These are phyloP conservation scores for Fusarium buharicum DNA, from an alignment of 2,329 filamentous ascomycete genomes.

Conservation along the genomic window DNA sequence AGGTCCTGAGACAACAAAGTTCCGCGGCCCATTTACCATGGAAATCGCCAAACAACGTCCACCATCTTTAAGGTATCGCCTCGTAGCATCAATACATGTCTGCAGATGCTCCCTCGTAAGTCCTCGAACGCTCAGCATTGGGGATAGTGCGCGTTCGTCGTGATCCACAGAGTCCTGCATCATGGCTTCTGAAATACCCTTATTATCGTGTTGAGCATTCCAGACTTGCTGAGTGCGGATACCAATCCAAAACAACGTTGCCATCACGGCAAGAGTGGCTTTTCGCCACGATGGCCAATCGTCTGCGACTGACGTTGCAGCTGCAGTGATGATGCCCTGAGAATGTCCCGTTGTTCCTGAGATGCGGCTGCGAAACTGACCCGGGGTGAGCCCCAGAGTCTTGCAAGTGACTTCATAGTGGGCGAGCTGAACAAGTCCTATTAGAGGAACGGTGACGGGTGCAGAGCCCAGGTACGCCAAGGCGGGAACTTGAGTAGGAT, in stretches of 20 bases:
- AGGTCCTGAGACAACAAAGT: slow-evolving; percentile 21
- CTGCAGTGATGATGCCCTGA: slow-evolving; percentile 18
- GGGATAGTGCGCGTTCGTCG: slow-evolving; percentile 12
- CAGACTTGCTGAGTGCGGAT: slow-evolving; percentile 15
- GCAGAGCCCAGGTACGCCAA: slow-evolving; percentile 9
- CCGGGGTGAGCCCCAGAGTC: slow-evolving; percentile 11
- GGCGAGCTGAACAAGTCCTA: slow-evolving; percentile 16
- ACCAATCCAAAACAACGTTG: slow-evolving; percentile 21
- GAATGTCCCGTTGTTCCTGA: slow-evolving; percentile 22
- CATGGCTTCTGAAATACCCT: slow-evolving; percentile 15
- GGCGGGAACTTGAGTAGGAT: neutral
- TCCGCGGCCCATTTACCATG: slow-evolving; percentile 9
- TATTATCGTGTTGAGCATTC: slow-evolving; percentile 1
- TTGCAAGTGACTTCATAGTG: slow-evolving; percentile 21
- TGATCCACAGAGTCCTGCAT: slow-evolving; percentile 14
- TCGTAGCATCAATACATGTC: slow-evolving; percentile 10
- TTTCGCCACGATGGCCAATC: slow-evolving; percentile 19
- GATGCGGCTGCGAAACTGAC: slow-evolving; percentile 12
- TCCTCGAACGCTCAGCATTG: slow-evolving; percentile 19
- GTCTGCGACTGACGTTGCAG: neutral
- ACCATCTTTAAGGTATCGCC: slow-evolving; percentile 10
- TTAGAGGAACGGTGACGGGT: slow-evolving; percentile 11
- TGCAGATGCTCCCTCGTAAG: slow-evolving; percentile 6
- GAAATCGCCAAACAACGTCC: neutral
- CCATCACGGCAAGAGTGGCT: slow-evolving; percentile 5